A percentile compares a stretch with the other conserved stretches of the same genome.
Conservation (phyloP, 768 basidiomycete species). For the Podaxis sp. region DNA sequence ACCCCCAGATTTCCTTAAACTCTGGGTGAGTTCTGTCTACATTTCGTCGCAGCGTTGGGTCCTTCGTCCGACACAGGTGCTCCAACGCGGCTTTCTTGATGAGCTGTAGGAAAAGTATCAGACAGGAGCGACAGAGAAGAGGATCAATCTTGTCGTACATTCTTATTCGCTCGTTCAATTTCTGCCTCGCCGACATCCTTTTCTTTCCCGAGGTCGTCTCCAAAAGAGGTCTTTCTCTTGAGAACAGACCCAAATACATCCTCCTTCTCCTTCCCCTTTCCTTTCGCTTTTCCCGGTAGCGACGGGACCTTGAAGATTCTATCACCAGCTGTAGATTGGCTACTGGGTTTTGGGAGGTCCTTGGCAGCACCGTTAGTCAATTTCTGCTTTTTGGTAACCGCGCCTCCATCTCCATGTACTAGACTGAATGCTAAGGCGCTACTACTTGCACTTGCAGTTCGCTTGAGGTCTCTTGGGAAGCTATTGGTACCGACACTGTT, state of each 20-base stretch:
- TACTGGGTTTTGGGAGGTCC: constrained; percentile 30
- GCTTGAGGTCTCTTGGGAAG: constrained; percentile 26
- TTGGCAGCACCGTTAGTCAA: constrained; percentile 28
- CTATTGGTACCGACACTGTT: constrained; percentile 18
- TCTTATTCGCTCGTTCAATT: constrained; percentile 62
- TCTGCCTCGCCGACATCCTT: constrained; percentile 27
- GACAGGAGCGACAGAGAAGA: constrained; percentile 1
- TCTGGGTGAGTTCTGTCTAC: constrained; percentile 49
- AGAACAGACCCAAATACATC: constrained; percentile 37
- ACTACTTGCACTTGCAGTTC: constrained; percentile 29
- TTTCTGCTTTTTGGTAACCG: constrained; percentile 34
- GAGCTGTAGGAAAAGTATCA: constrained; percentile 28
- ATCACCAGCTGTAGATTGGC: constrained; percentile 20
- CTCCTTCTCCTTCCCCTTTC: constrained; percentile 38
- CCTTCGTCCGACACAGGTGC: constrained; percentile 38
- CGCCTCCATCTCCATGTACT: constrained; percentile 14
- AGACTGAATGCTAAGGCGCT: constrained; percentile 13
- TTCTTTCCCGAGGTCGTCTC: constrained; percentile 23
- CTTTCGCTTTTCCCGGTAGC: constrained; percentile 37
- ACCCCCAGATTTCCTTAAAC: constrained; percentile 49
- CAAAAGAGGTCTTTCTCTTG: constrained; percentile 20
- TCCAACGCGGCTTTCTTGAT: constrained; percentile 46
- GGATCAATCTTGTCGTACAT: constrained; percentile 33
- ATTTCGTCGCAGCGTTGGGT: constrained; percentile 29
- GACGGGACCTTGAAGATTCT: constrained; percentile 53